Base-by-base conservation (phyloP, 495 filamentous ascomycete genomes). In the Aspergillus conjunctus region DNA sequence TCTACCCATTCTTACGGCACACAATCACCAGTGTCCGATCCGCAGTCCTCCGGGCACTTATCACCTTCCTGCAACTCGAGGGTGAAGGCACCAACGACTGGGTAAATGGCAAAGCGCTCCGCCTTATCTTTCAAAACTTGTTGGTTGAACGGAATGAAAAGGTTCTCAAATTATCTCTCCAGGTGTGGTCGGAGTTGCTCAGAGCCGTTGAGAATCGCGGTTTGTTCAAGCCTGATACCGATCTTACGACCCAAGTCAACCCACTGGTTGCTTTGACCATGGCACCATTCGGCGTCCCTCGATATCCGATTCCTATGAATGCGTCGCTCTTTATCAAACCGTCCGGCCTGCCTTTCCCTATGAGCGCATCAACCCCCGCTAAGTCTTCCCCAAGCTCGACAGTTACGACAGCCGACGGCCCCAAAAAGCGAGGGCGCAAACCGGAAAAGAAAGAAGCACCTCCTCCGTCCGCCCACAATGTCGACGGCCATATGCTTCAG, bases 401-500 rank as follows among this genome's bases (percentile, higher is more conserved):
- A 6, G 59, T 54, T 5, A 60, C 63, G 32, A 59, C 54, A 4
- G 7, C 68, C 8, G 73, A 75, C 41, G 66, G 66, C 1, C 34
- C 58, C 20, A 79, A 78, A 54, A 96, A 94, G 74, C 86, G 89
- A 56, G 85, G 91, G 33, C 86, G 91, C 64, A 93, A 91, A 68
- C 88, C 88, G 0, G 90, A 92, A 34, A 93, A 91, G 80, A 87
- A 88, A 46, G 89, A 93, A 62, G 85, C 90, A n/a, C 75, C 83
- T 26, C 69, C 84, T 0, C 74, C 77, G 26, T 86, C 88, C 14
- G 81, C 87, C 4, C 95, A 98, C 72, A 96, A 98, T 71, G 91
- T 98, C 37, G 94, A 98, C 69, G 94, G 91, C 17, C 92, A 95
- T 67, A 97, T 98, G 91, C 91, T 98, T 74, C 90, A 92, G 66